phyloP scores from a whole-genome alignment of 2,329 filamentous ascomycete genomes.

The Didymella glomerata region DNA sequence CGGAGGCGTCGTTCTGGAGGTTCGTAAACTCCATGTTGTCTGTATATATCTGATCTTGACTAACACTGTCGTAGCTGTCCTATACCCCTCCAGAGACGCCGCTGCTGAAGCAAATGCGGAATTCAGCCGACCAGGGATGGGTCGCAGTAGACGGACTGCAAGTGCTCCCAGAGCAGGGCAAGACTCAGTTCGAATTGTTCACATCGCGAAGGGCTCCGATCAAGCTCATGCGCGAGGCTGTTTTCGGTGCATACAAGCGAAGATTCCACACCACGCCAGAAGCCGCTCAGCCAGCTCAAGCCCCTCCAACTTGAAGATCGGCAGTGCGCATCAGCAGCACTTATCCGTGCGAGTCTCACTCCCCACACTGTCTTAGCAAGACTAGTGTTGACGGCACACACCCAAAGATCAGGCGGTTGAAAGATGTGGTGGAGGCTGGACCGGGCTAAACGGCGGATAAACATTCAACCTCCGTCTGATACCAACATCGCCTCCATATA shows the following conservation, averaged over 20 bases:
- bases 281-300: background rate
- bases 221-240: background rate
- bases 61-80: background rate
- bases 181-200: conserved; percentile 5
- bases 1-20: conserved; percentile 5
- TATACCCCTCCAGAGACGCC: conserved; percentile 3
- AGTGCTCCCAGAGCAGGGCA: conserved; percentile 5
- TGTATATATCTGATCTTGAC: background rate
- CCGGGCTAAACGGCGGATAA: background rate
- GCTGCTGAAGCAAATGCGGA: background rate
- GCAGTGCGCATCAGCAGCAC: background rate
- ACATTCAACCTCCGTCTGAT: background rate
- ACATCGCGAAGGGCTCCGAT: conserved; percentile 1
- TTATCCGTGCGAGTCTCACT: background rate
- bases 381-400: background rate
- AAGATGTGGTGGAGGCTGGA: background rate
- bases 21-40: background rate
- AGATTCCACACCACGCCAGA: background rate
- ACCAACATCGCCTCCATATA: background rate
- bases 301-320: background rate
- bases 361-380: background rate
- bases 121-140: background rate
- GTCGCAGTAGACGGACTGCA: conserved; percentile 8
- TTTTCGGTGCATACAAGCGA: background rate
- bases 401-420: background rate